A percentile compares a stretch with the other conserved stretches of the same genome.
These are phyloP conservation scores for Sporothrix inflata DNA, from an alignment of 2,329 filamentous ascomycete genomes.

Conservation along the genomic window DNA sequence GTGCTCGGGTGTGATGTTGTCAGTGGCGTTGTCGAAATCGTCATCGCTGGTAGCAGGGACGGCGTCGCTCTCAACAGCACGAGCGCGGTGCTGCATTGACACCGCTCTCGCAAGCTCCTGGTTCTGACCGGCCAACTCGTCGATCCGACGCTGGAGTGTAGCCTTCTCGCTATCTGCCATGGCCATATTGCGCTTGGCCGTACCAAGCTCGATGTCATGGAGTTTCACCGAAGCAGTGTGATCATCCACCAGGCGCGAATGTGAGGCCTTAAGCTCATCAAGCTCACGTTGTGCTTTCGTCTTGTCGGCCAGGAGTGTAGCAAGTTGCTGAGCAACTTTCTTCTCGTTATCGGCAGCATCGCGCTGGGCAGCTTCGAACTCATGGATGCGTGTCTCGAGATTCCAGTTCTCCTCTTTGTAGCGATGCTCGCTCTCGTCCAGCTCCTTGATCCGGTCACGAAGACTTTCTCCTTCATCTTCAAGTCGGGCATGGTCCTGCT, in stretches of 20 bases:
- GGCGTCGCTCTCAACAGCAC: slow-evolving; percentile 66
- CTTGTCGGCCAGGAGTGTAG: slow-evolving; percentile 73
- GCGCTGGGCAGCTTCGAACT: slow-evolving; percentile 72
- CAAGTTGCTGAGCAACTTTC: slow-evolving; percentile 74
- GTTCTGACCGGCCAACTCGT: slow-evolving; percentile 86
- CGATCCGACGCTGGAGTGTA: slow-evolving; percentile 80
- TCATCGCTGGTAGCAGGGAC: slow-evolving; percentile 63
- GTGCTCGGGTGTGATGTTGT: slow-evolving; percentile 79
- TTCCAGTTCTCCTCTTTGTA: slow-evolving; percentile 99
- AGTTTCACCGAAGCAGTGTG: slow-evolving; percentile 76
- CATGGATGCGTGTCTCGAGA: slow-evolving; percentile 88
- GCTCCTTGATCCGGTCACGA: slow-evolving; percentile 74
- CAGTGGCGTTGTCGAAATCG: slow-evolving; percentile 65
- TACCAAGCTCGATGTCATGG: slow-evolving; percentile 85
- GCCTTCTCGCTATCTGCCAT: slow-evolving; percentile 77
- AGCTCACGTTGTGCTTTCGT: slow-evolving; percentile 78
- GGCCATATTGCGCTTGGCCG: slow-evolving; percentile 76
- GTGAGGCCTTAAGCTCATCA: slow-evolving; percentile 81
- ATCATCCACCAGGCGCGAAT: slow-evolving; percentile 81
- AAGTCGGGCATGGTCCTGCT: slow-evolving; percentile 74
- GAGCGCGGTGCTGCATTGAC: slow-evolving; percentile 67
- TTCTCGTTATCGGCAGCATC: slow-evolving; percentile 82
- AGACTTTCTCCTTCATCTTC: slow-evolving; percentile 82
- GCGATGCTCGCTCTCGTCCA: slow-evolving; percentile 92
- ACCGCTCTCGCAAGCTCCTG: slow-evolving; percentile 86